Percentiles rank a stretch among this genome's conserved stretches.
Conservation (phyloP, 1,284 basidiomycete species). For the Melampsora occidentalis region DNA sequence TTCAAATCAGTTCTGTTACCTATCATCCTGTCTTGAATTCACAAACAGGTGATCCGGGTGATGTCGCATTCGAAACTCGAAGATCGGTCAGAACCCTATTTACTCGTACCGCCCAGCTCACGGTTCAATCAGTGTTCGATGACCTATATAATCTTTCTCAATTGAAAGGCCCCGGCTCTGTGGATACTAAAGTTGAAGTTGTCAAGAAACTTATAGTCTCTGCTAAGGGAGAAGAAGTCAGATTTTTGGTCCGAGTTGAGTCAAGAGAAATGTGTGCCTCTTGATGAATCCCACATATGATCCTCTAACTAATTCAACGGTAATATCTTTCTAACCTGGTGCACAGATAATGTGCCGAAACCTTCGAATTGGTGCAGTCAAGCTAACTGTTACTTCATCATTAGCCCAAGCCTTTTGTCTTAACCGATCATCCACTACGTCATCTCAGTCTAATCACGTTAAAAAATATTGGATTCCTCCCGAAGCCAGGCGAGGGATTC, state of each 20-base stretch:
- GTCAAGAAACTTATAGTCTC: slow-evolving; percentile 79
- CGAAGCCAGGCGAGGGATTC: slow-evolving; percentile 48
- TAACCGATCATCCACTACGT: background rate
- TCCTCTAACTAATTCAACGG: no score
- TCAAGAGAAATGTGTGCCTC: no score
- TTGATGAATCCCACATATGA: no score
- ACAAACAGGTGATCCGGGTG: slow-evolving; percentile 51
- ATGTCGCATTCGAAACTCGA: slow-evolving; percentile 52
- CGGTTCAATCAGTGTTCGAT: slow-evolving; percentile 47
- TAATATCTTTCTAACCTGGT: no score
- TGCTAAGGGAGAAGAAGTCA: slow-evolving; percentile 78
- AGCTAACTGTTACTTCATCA: slow-evolving; percentile 75
- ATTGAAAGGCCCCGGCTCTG: slow-evolving; percentile 65
- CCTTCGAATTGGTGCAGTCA: slow-evolving; percentile 75
- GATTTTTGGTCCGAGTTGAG: slow-evolving; percentile 73
- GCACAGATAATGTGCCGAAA: slow-evolving; percentile 63
- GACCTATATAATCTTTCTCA: slow-evolving; percentile 1
- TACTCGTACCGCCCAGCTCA: slow-evolving; percentile 50
- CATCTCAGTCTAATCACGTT: slow-evolving; percentile 29
- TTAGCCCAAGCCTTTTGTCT: slow-evolving; percentile 77
- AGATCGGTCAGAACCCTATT: slow-evolving; percentile 50
- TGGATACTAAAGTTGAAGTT: slow-evolving; percentile 71
- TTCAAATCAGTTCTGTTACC: slow-evolving; percentile 11
- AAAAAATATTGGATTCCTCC: slow-evolving; percentile 14
- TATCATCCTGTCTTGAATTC: slow-evolving; percentile 29